These are phyloP conservation scores for Rasamsonia emersonii DNA, from an alignment of 2,329 filamentous ascomycete genomes.

Conservation along the genomic window DNA sequence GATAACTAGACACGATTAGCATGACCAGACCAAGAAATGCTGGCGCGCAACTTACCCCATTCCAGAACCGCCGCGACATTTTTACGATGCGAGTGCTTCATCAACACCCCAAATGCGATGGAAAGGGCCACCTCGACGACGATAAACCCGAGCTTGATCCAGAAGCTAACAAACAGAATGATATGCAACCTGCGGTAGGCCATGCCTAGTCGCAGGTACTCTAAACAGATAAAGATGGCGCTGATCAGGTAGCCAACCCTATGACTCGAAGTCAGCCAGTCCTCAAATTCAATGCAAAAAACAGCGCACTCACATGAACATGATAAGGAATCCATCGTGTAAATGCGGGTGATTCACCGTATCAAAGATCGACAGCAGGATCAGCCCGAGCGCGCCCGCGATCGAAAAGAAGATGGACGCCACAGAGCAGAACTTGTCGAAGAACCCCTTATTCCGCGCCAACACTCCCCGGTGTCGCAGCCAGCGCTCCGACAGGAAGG, in stretches of 20 bases:
- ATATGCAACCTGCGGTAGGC: slow-evolving; percentile 63
- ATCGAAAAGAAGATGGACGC: slow-evolving; percentile 53
- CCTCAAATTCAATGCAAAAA: not conserved
- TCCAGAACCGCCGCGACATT: slow-evolving; percentile 73
- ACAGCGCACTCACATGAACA: slow-evolving; percentile 58
- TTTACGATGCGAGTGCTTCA: slow-evolving; percentile 40
- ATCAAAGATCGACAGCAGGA: slow-evolving; percentile 79
- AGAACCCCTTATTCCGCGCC: slow-evolving; percentile 54
- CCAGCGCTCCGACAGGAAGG: slow-evolving; percentile 75
- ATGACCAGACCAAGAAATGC: not conserved
- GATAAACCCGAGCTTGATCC: slow-evolving; percentile 79
- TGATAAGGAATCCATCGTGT: slow-evolving; percentile 67
- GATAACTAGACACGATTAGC: slow-evolving; percentile 39
- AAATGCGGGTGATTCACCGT: slow-evolving; percentile 57
- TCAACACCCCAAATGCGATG: slow-evolving; percentile 54
- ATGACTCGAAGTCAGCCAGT: not conserved
- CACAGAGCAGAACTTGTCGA: slow-evolving; percentile 32
- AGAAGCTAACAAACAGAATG: slow-evolving; percentile 71
- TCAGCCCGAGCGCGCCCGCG: slow-evolving; percentile 68
- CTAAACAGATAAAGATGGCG: slow-evolving; percentile 80
- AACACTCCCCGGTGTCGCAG: slow-evolving; percentile 74
- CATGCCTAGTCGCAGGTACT: slow-evolving; percentile 78
- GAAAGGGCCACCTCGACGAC: slow-evolving; percentile 64
- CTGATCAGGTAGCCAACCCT: slow-evolving; percentile 69
- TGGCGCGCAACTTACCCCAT: slow-evolving; percentile 39